Evolutionary conservation across 371 early-diverging fungal species (phyloP), one percentile per base, ranked within the genome.

Genomic region (Mucor racemosus): DNA sequence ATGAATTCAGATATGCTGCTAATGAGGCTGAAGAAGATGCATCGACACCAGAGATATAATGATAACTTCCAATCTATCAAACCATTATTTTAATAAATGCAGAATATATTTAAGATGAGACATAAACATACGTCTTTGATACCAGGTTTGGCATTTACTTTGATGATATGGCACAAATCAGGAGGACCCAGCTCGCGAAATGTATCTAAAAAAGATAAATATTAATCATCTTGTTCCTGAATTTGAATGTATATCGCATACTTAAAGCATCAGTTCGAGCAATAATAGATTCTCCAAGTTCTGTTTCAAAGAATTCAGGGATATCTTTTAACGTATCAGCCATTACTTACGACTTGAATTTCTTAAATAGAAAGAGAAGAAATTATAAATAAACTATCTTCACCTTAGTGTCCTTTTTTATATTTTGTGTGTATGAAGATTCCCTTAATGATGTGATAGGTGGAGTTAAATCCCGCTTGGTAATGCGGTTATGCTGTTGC

Each of bases 111-210:
- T 48, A 21, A 19, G 14, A 3, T 5, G 7, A 14, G 7, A 5
- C 5, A n/a, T 19, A 9, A 38, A 46, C 64, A 67, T 88, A 95
- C 90, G 76, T 97, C 96, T 67, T 90, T 93, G 19, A 89, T 81
- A 40, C 87, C 87, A 42, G 91, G 86, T 74, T 93, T 95, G 3
- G 88, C 82, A 70, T 94, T 93, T 34, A 87, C 77, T 81, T 98
- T 98, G 61, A 94, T 89, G 62, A 98, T 88, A 76, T 96, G 97
- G 72, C 95, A 94, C 19, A 98, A 87, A 74, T 98, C 98, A 8
- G 97, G 97, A 55, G 98, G 97, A 5, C 98, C 98, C 17, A 98
- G 84, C 73, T 96, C 96, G 54, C 95, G 90, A 75, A 94, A 95
- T 53, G 92, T 86, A 21, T 88, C 95, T 92, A 38, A 13, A 35